Percentiles rank a stretch among this genome's conserved stretches.
These are phyloP conservation scores for Camellia japonica DNA, from an alignment of 148 eudicot genomes.

Conservation along the genomic window DNA sequence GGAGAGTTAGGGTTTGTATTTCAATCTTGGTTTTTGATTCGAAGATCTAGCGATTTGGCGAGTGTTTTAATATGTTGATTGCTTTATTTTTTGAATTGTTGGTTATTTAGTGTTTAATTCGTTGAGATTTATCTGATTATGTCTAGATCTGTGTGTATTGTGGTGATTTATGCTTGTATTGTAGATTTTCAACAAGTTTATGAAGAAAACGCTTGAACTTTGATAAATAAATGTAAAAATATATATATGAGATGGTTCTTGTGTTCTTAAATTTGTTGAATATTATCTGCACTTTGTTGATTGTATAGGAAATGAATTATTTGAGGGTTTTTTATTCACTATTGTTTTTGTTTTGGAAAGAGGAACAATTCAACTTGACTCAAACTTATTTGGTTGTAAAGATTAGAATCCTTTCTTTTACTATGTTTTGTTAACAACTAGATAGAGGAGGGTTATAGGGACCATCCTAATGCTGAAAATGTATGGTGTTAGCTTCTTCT, in stretches of 20 bases:
- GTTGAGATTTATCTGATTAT: background rate
- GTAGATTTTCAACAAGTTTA: background rate
- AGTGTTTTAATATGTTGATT: background rate
- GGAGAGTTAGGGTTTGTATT: no score
- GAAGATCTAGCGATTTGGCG: constrained; percentile 8
- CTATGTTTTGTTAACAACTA: background rate
- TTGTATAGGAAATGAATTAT: background rate
- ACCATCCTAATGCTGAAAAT: background rate
- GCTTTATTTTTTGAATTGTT: background rate
- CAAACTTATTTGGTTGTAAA: background rate
- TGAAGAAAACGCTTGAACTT: background rate
- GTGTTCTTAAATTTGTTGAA: background rate
- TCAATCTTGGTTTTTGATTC: background rate
- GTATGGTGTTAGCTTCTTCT: background rate
- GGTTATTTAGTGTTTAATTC: background rate
- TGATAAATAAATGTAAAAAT: background rate
- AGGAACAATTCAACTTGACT: background rate
- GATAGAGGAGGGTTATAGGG: background rate
- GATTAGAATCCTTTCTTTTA: background rate
- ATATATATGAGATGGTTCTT: background rate
- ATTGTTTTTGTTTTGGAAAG: background rate
- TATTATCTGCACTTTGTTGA: background rate
- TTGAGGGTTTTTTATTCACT: background rate
- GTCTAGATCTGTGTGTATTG: constrained; percentile 4
- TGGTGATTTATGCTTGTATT: background rate